Evolutionary conservation across 1,139 yeast species (phyloP), one percentile per base, ranked within the genome.

Genomic region (Pichia sp.): DNA sequence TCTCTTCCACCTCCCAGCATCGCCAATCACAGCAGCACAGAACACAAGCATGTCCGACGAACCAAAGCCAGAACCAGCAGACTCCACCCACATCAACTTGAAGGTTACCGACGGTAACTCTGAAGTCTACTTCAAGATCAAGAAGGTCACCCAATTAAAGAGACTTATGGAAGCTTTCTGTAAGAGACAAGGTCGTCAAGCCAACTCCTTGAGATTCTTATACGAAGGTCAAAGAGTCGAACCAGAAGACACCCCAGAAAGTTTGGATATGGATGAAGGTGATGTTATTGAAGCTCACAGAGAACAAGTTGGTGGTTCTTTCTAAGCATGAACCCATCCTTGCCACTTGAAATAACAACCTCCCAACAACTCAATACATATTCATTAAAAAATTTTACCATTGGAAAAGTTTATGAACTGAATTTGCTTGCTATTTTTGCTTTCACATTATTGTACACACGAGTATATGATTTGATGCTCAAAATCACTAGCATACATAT

Each of bases 281-380:
- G 99, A 94, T 66, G 86, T 87, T 57, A 91, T 94, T 58, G 99
- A 94, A 69, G 99, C 97, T n/a, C 96, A 91, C 68, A 85, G 94
- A 69, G 96, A 90, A 67, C 99, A 93, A 68, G 83, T 84, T 49
- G 88, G 96, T 53, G 84, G 85, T 22, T 28, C 31, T 12, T 28
- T 28, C 14, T 28, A 4, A 28, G n/a, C n/a, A n/a, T n/a, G n/a
- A n/a, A n/a, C n/a, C n/a, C n/a, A n/a, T n/a, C n/a, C n/a, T 24
- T 24, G 7, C 10, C 10, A 24, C 27, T 8, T 24, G 7, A 7
- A 24, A 24, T 10, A 24, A 24, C 27, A 24, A 24, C 10, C 7
- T 24, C 27, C 10, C n/a, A n/a, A n/a, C n/a, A n/a, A n/a, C n/a
- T n/a, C n/a, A n/a, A n/a, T n/a, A n/a, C n/a, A n/a, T n/a, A n/a